These are phyloP conservation scores for Kazachstania viticola DNA, from an alignment of 805 yeast genomes.

Conservation along the genomic window DNA sequence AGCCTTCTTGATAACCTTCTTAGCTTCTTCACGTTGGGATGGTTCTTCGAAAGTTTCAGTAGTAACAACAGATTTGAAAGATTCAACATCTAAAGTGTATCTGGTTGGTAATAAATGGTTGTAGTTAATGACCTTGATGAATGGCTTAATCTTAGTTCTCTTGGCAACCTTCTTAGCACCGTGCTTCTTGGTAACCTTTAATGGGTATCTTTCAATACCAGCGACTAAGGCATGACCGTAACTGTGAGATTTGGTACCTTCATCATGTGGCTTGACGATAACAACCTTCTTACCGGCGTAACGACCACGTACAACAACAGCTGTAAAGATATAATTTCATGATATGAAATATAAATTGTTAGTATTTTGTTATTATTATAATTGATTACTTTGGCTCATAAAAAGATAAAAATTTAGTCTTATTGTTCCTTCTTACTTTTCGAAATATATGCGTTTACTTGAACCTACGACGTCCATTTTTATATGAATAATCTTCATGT, in stretches of 20 bases:
- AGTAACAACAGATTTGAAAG: slow-evolving; percentile 82
- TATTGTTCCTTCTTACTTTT: too few species aligned
- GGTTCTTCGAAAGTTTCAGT: slow-evolving; percentile 95
- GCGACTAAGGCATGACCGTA: slow-evolving; percentile 99
- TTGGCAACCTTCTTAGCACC: slow-evolving; percentile 93
- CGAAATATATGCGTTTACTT: too few species aligned
- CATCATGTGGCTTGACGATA: slow-evolving; percentile 95
- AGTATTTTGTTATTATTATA: too few species aligned
- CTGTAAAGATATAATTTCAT: slow-evolving; percentile 29
- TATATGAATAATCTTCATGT: too few species aligned
- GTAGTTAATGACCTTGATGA: slow-evolving; percentile 98
- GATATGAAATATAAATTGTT: slow-evolving; percentile 10
- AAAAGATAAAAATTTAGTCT: too few species aligned
- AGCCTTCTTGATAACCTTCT: slow-evolving; percentile 97
- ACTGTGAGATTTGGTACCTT: slow-evolving; percentile 96
- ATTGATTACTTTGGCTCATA: too few species aligned
- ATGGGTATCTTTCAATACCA: slow-evolving; percentile 97
- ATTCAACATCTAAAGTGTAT: slow-evolving; percentile 94
- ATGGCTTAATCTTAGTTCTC: slow-evolving; percentile 98
- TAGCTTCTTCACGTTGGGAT: slow-evolving; percentile 96
- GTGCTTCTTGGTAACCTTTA: slow-evolving; percentile 89
- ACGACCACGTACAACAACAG: slow-evolving; percentile 99
- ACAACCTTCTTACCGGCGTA: slow-evolving; percentile 99
- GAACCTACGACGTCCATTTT: too few species aligned
- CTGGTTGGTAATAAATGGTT: slow-evolving; percentile 99